Base-by-base conservation (phyloP, 768 basidiomycete species). In the Tulasnella sp. region DNA sequence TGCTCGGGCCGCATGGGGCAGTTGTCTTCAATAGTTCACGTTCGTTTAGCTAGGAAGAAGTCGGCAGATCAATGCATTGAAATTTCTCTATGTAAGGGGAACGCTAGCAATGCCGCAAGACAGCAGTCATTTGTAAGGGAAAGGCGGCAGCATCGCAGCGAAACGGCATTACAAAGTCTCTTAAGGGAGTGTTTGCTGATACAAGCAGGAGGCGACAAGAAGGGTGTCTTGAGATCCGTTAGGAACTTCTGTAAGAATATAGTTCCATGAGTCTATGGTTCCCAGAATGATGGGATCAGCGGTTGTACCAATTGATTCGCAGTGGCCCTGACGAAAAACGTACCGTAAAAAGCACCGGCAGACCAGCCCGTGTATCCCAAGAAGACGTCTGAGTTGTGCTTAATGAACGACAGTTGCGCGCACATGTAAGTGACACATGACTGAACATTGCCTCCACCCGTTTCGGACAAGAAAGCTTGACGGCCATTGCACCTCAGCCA, bases 381-480 rank as follows among this genome's bases (percentile, higher is more conserved):
- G 78, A 46, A 79, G 3, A 79, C 78, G 44, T 79, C 78, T 2
- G 68, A 74, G 78, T 79, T 79, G 71, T 68, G 68, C 73, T 74
- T 79, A 10, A 79, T n/a, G 71, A 40, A 79, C 0, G 68, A 40
- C 31, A 72, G 36, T 68, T 79, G 78, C 12, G 27, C 19, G 78
- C 78, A 79, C 78, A 79, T 48, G 44, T 79, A 27, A 5, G 71
- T 79, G 39, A 79, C 78, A 71, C 78, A 79, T 16, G 71, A 73
- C 71, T 71, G 68, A 21, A 44, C 44, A 34, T 79, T 79, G 42
- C 78, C 78, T 44, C 78, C 78, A 21, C 78, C 78, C 1, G 78
- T 79, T n/a, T 79, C 78, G 78, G 78, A 74, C 36, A 79, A n/a
- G 40, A 79, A 46, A 39, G 78, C 78, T 42, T 73, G 40, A 39